These are phyloP conservation scores for Scenedesmus sp. DNA, from an alignment of 163 green algal species.

Conservation along the genomic window DNA sequence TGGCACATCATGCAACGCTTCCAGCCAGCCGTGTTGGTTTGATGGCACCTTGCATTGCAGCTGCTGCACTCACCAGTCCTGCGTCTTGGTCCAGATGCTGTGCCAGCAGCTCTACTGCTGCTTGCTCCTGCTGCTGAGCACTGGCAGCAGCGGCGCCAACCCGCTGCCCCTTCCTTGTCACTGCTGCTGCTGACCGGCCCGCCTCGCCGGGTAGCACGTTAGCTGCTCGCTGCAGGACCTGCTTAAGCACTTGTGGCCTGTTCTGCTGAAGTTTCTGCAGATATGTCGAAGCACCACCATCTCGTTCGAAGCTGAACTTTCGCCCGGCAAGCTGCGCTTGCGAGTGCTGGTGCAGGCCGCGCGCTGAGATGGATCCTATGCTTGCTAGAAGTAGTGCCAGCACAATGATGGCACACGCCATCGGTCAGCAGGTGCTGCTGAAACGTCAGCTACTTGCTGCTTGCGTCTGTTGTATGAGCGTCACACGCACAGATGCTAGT, in stretches of 20 bases:
- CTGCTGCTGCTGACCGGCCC: background rate
- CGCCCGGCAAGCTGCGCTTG: background rate
- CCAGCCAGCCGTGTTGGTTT: background rate
- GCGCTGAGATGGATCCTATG: background rate
- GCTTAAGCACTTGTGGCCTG: background rate
- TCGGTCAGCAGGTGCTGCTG: background rate
- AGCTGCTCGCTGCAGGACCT: background rate
- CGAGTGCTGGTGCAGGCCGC: background rate
- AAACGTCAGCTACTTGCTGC: background rate
- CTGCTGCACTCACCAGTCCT: background rate
- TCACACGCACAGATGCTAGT: too few species aligned
- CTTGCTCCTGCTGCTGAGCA: background rate
- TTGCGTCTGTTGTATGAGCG: background rate
- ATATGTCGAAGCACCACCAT: conserved; percentile 20
- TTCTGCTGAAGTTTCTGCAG: background rate
- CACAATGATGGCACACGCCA: background rate
- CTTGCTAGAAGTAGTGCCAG: background rate
- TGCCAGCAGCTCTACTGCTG: background rate
- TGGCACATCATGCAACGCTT: background rate
- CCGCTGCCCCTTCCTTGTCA: background rate
- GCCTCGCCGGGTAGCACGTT: background rate
- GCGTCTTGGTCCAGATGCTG: conserved; percentile 21
- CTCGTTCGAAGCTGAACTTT: background rate
- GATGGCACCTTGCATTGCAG: background rate
- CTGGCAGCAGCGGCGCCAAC: background rate